Conservation (phyloP, 768 basidiomycete species). For the Boletus pseudo-olivaceus region DNA sequence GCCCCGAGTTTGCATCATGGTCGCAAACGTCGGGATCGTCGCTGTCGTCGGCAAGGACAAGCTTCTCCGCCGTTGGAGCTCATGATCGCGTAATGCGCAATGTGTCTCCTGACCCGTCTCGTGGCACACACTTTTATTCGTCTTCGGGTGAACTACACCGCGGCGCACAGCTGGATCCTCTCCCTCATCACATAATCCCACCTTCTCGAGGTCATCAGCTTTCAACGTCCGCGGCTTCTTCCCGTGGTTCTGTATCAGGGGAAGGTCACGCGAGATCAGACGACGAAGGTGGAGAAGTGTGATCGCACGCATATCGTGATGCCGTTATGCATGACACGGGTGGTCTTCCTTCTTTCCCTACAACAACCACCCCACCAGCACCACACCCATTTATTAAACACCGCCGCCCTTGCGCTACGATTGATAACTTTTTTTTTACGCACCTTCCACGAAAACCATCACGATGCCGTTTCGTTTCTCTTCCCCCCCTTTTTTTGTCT, state of each 20-base stretch:
- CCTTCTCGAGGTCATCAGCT: slow-evolving; percentile 16
- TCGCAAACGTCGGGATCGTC: slow-evolving; percentile 37
- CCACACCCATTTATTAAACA: neutral
- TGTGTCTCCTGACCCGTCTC: slow-evolving; percentile 4
- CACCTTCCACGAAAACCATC: slow-evolving; percentile 20
- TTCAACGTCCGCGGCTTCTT: slow-evolving; percentile 13
- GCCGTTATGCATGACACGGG: slow-evolving; percentile 11
- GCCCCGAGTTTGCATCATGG: slow-evolving; percentile 35
- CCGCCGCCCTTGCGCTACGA: slow-evolving; percentile 19
- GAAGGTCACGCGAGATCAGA: slow-evolving; percentile 18
- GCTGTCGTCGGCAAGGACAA: slow-evolving; percentile 26
- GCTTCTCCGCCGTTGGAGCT: slow-evolving; percentile 14
- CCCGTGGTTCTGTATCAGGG: slow-evolving; percentile 13
- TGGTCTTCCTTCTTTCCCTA: neutral
- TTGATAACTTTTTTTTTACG: slow-evolving; percentile 13
- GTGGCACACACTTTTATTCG: slow-evolving; percentile 8
- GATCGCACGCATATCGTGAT: slow-evolving; percentile 15
- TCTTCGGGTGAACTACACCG: slow-evolving; percentile 15
- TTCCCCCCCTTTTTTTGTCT: neutral
- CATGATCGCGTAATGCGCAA: slow-evolving; percentile 15
- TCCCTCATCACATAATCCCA: slow-evolving; percentile 14
- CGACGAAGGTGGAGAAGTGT: slow-evolving; percentile 14
- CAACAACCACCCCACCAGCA: neutral
- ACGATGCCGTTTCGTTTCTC: slow-evolving; percentile 16
- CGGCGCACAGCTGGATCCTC: slow-evolving; percentile 11